Evolutionary conservation across 1,139 yeast species (phyloP).

Genomic region (Taphrina communis): DNA sequence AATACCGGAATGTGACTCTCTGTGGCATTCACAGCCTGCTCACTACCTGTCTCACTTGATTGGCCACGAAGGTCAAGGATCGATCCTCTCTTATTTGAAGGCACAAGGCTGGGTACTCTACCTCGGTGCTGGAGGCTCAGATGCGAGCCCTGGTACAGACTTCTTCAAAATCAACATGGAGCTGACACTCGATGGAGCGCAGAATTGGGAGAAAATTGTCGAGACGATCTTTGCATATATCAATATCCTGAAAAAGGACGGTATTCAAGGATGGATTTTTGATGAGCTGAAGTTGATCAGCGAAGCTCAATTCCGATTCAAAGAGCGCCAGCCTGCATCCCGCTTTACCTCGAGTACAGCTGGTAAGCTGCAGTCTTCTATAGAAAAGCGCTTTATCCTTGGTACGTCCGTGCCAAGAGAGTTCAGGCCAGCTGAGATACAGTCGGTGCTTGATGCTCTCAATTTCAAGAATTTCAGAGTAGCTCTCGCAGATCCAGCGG

Average conservation of each 20-base stretch:
- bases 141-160: constrained; percentile 72
- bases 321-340: constrained; percentile 69
- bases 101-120: constrained; percentile 78
- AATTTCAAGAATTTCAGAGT: constrained; percentile 67
- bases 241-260: constrained; percentile 59
- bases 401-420: constrained; percentile 62
- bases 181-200: constrained; percentile 72
- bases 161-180: constrained; percentile 72
- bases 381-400: constrained; percentile 70
- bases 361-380: constrained; percentile 58
- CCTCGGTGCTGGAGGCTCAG: constrained; percentile 74
- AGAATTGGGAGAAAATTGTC: constrained; percentile 66
- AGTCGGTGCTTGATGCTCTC: constrained; percentile 60
- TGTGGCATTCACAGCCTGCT: constrained; percentile 73
- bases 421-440: constrained; percentile 63
- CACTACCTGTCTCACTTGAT: constrained; percentile 76
- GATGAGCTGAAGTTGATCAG: constrained; percentile 59
- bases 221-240: constrained; percentile 72
- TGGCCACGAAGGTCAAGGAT: constrained; percentile 92
- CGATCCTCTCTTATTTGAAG: constrained; percentile 72
- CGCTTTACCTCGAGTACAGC: constrained; percentile 63
- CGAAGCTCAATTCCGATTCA: constrained; percentile 64
- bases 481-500: constrained; percentile 53
- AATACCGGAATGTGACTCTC: constrained; percentile 71
- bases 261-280: constrained; percentile 66